phyloP scores from a whole-genome alignment of 139 green algal species.

The Raphidocelis subcapitata region DNA sequence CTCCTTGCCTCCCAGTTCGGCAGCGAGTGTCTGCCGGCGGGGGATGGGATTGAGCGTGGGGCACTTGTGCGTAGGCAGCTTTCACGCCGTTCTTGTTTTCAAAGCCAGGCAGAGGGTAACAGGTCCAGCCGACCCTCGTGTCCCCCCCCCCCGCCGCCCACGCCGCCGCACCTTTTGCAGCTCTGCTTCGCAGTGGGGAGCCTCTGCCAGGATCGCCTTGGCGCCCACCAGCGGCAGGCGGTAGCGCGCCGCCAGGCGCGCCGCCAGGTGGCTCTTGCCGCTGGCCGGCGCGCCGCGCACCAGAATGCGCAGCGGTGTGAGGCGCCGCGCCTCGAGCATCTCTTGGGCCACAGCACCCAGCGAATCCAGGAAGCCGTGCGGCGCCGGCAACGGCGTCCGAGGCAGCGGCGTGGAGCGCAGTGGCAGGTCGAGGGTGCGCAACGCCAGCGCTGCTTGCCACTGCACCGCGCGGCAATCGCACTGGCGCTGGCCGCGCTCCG shows the following conservation, averaged over 20 bases:
- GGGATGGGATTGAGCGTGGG: too few relatives aligned
- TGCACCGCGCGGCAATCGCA: too few relatives aligned
- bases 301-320: slow-evolving; percentile 17
- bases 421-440: too few relatives aligned
- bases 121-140: too few relatives aligned
- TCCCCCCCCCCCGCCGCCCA: too few relatives aligned
- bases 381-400: too few relatives aligned
- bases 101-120: too few relatives aligned
- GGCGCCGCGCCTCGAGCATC: neutral
- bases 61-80: too few relatives aligned
- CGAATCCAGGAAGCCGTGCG: neutral
- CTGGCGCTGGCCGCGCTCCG: too few relatives aligned
- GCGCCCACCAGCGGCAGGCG: slow-evolving; percentile 13
- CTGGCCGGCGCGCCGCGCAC: slow-evolving; percentile 17
- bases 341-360: neutral
- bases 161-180: slow-evolving; percentile 20
- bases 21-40: neutral
- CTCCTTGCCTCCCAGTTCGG: slow-evolving; percentile 17
- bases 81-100: too few relatives aligned
- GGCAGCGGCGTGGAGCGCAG: too few relatives aligned
- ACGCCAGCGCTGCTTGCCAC: too few relatives aligned
- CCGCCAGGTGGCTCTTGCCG: slow-evolving; percentile 19
- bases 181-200: slow-evolving; percentile 7
- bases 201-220: slow-evolving; percentile 16
- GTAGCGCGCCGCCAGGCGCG: slow-evolving; percentile 14